Base-by-base conservation (phyloP, 495 filamentous ascomycete genomes). In the Penicillium odoratum region DNA sequence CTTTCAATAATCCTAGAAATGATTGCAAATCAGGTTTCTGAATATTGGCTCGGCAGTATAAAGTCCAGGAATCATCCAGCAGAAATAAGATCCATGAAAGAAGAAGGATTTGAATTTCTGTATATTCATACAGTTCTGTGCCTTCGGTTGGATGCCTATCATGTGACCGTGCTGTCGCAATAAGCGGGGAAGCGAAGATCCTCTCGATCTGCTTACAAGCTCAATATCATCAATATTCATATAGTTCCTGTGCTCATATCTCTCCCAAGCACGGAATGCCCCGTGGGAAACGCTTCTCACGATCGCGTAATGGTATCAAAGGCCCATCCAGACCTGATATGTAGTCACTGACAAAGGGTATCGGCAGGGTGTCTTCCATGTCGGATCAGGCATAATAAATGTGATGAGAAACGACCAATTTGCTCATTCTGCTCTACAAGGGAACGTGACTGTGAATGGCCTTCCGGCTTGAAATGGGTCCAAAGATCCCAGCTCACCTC, bases 301-400 rank as follows among this genome's bases (percentile, higher is more conserved):
- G 67, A 40, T 69, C 67, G 28, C 55, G 60, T 34, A 67, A 45
- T 25, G 67, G 67, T 69, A 68, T 0, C 9, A 21, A 30, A 10
- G n/a, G 31, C 52, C 46, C 42, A 25, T 16, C n/a, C 9, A 8
- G 5, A 30, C 6, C 33, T 28, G 28, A 13, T 36, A 15, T 29
- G 16, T 21, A 36, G n/a, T 11, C 18, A 45, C 62, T 64, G 18
- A 64, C 38, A 13, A 21, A 25, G 33, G 21, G 21, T 10, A 11
- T 13, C 42, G 29, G 6, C 33, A 69, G 67, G 64, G 21, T 69
- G 67, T 52, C 60, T 69, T 8, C 50, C 61, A 44, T 69, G 64
- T 52, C 64, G 67, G 36, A 59, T 43, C 21, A 67, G 63, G 30
- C 64, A 69, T 34, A 49, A 63, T 8, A 69, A 69, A 56, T 69